phyloP scores from a whole-genome alignment of 805 yeast species.

The Candida ovalis region DNA sequence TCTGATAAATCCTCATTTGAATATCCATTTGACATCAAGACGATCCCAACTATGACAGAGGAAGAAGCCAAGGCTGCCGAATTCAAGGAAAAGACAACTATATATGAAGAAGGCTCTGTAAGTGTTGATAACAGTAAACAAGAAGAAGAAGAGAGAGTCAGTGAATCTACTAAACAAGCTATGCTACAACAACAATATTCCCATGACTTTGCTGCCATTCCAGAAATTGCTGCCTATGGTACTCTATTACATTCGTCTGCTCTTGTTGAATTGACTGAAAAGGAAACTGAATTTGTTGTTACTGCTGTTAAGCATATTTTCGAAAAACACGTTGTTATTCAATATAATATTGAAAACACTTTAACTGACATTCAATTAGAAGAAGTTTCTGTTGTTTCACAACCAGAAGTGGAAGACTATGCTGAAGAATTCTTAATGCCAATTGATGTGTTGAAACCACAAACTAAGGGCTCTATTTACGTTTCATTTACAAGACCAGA shows the following conservation, averaged over 20 bases:
- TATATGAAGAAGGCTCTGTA: slow-evolving; percentile 22
- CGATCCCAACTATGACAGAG: slow-evolving; percentile 61
- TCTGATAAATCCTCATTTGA: slow-evolving; percentile 41
- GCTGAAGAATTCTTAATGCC: slow-evolving; percentile 73
- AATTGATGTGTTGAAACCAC: slow-evolving; percentile 67
- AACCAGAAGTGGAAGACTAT: slow-evolving; percentile 55
- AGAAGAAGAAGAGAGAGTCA: slow-evolving; percentile 27
- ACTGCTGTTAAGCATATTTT: slow-evolving; percentile 80
- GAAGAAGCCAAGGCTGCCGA: slow-evolving; percentile 68
- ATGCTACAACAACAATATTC: slow-evolving; percentile 61
- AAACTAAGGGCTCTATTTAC: slow-evolving; percentile 68
- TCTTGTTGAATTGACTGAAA: slow-evolving; percentile 72
- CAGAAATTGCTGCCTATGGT: slow-evolving; percentile 75
- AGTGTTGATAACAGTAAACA: slow-evolving; percentile 15
- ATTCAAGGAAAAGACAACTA: slow-evolving; percentile 48
- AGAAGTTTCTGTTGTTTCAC: slow-evolving; percentile 67
- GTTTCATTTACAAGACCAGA: slow-evolving; percentile 66
- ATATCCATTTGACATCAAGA: slow-evolving; percentile 65
- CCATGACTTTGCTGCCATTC: slow-evolving; percentile 63
- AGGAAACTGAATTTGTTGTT: slow-evolving; percentile 91
- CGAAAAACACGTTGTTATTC: slow-evolving; percentile 67
- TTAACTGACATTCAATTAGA: slow-evolving; percentile 72
- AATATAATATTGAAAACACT: slow-evolving; percentile 83
- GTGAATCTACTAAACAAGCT: slow-evolving; percentile 27
- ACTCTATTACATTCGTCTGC: slow-evolving; percentile 66